Base-by-base conservation (phyloP, 75 land plant genomes). In the Larix kaempferi region DNA sequence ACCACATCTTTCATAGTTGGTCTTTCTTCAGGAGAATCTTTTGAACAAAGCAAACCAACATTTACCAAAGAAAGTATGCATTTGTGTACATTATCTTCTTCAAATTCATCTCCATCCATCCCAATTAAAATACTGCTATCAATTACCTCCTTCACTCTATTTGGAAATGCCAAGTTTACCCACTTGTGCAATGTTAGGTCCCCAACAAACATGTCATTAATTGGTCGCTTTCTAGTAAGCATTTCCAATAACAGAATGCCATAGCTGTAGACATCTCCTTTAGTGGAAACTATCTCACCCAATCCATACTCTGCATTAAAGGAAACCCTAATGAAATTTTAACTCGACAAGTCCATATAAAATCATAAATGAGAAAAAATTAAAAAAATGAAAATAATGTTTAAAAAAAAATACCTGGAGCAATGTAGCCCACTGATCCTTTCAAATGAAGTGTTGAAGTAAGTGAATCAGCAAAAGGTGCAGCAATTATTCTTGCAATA, bases 231-330 rank as follows among this genome's bases (percentile, higher is more conserved):
- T 29, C 33, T 29, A 1, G 33, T 29, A 29, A 29, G 33, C 33
- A 29, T 29, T 29, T 29, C 33, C 33, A 29, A 29, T 29, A 29
- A 1, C 33, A 29, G 1, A 29, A 29, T 29, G 8, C 84, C 84
- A 16, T 61, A 83, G 59, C 27, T 64, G 14, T 16, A 65, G 29
- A 74, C 80, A 79, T 25, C 85, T 3, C 85, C 85, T 52, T 72
- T 79, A 12, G 85, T 78, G 56, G 82, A 60, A 29, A 73, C 76
- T 21, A 78, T 35, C 81, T 65, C 57, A 26, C 64, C 44, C 63
- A 67, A 23, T 39, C 82, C 77, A 56, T 80, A 65, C 69, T 80
- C 82, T 16, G 75, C 49, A 14, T 59, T n/a, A 3, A 59, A 22
- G 1, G 33, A 0, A 29, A 29, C 33, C 33, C 1, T 57, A 7